These are phyloP conservation scores for Aspergillus bridgeri DNA, from an alignment of 495 filamentous ascomycete genomes.

Conservation along the genomic window DNA sequence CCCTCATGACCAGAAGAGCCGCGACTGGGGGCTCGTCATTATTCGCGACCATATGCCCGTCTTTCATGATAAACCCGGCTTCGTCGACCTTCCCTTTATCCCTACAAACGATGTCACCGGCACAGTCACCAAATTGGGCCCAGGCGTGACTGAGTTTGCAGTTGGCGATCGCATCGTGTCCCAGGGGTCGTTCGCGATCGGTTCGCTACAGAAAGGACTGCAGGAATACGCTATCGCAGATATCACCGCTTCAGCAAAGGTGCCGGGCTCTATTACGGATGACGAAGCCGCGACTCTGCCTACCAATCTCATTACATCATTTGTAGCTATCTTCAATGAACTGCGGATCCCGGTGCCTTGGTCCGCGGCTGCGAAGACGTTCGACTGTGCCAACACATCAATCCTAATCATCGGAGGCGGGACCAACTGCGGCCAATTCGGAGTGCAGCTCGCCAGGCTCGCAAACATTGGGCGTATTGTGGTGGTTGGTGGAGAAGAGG, in stretches of 20 bases:
- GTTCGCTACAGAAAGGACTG: conserved; percentile 11
- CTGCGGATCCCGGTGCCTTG: conserved; percentile 18
- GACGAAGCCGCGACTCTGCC: conserved; percentile 28
- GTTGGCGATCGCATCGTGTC: conserved; percentile 7
- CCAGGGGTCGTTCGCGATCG: neutral
- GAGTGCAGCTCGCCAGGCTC: conserved; percentile 26
- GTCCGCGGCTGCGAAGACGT: conserved; percentile 10
- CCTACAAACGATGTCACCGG: conserved; percentile 26
- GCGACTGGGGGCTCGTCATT: conserved; percentile 27
- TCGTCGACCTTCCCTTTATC: neutral
- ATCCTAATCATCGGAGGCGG: conserved; percentile 33
- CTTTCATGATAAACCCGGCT: neutral
- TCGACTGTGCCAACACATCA: conserved; percentile 19
- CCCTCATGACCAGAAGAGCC: conserved; percentile 25
- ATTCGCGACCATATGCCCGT: conserved; percentile 14
- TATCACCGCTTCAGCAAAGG: conserved; percentile 10
- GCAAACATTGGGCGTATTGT: conserved; percentile 28
- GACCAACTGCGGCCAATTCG: conserved; percentile 26
- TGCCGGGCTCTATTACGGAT: conserved; percentile 22
- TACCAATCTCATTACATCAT: conserved; percentile 19
- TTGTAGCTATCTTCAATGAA: conserved; percentile 26
- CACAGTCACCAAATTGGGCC: conserved; percentile 22
- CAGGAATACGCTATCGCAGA: conserved; percentile 30
- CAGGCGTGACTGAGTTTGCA: conserved; percentile 10
- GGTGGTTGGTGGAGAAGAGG: neutral